Evolutionary conservation across 805 yeast species (phyloP).

Genomic region (Candida cerambycidarum): DNA sequence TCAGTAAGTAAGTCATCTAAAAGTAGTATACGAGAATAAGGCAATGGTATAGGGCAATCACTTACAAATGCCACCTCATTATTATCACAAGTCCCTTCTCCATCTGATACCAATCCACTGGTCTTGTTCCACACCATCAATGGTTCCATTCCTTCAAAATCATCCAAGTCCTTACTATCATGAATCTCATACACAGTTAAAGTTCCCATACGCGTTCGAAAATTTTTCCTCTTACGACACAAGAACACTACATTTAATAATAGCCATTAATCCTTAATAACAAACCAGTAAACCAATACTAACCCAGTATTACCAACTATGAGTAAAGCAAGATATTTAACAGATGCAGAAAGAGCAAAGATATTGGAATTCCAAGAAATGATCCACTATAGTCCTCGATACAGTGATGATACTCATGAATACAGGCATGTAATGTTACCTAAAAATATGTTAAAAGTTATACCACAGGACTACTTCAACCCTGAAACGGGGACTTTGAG

Average conservation of each 20-base stretch:
- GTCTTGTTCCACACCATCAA: too few relatives aligned
- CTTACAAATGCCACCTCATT: not conserved
- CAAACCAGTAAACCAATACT: too few relatives aligned
- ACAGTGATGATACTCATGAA: slow-evolving; percentile 88
- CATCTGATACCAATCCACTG: too few relatives aligned
- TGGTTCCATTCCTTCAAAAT: too few relatives aligned
- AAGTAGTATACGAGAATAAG: not conserved
- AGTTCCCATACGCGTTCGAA: slow-evolving; percentile 6
- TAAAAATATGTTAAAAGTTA: slow-evolving; percentile 88
- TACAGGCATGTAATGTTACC: slow-evolving; percentile 97
- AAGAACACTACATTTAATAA: not conserved
- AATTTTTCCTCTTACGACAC: slow-evolving; percentile 3
- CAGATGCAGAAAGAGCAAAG: slow-evolving; percentile 81
- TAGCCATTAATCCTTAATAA: not conserved
- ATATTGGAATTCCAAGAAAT: slow-evolving; percentile 89
- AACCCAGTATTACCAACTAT: too few relatives aligned
- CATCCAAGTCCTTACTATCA: not conserved
- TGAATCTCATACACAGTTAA: slow-evolving; percentile 1
- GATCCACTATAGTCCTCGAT: slow-evolving; percentile 92
- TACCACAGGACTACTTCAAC: slow-evolving; percentile 92
- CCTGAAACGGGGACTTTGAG: slow-evolving; percentile 92
- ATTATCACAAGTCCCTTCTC: not conserved
- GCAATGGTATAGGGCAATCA: not conserved
- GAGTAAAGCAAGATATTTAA: slow-evolving; percentile 66
- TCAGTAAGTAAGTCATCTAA: not conserved